Evolutionary conservation across 306 rosid genomes (phyloP).

Genomic region (Fagus sylvatica): DNA sequence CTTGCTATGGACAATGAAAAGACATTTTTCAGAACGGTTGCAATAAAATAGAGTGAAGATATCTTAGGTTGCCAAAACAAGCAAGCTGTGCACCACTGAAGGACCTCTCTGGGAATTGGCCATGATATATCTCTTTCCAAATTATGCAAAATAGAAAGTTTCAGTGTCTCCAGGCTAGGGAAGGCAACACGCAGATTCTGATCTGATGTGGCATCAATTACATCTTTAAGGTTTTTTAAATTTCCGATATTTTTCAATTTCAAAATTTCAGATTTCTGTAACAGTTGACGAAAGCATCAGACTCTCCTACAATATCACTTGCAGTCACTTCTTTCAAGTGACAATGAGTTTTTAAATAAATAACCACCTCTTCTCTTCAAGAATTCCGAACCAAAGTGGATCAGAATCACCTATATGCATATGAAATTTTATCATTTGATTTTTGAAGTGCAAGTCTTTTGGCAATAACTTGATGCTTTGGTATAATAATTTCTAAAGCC

Average conservation of each 20-base stretch:
- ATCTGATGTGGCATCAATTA: background rate
- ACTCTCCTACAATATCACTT: slow-evolving; percentile 9
- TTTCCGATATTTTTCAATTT: background rate
- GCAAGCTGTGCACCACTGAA: background rate
- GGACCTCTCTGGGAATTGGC: background rate
- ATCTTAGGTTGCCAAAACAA: background rate
- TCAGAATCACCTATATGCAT: too few species aligned
- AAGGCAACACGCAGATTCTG: background rate
- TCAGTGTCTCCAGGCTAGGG: background rate
- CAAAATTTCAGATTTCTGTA: slow-evolving; percentile 20
- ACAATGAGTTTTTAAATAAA: too few species aligned
- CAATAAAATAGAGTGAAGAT: background rate
- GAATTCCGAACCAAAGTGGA: too few species aligned
- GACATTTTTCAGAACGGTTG: background rate
- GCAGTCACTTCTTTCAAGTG: too few species aligned
- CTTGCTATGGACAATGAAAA: too few species aligned
- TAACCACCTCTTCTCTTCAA: too few species aligned
- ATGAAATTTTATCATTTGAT: background rate
- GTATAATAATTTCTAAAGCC: background rate
- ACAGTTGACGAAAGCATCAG: slow-evolving; percentile 13
- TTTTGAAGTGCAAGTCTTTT: slow-evolving; percentile 13
- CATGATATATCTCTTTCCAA: background rate
- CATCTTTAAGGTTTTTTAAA: too few species aligned
- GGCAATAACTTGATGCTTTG: background rate
- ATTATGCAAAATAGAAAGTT: rapidly evolving